Base-by-base conservation (phyloP, 1,284 basidiomycete genomes). In the Omphalotus olearius region DNA sequence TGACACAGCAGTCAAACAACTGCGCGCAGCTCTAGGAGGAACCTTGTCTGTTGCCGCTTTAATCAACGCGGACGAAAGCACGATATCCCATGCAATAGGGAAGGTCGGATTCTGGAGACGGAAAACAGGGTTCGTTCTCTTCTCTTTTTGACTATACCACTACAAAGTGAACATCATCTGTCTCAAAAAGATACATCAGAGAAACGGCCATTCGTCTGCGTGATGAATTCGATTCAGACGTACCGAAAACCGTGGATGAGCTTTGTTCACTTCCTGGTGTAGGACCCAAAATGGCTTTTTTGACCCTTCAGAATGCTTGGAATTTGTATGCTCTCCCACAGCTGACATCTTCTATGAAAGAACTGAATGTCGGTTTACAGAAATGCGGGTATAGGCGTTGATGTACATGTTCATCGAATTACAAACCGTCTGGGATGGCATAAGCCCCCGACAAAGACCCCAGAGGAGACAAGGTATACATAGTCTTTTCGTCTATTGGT, bases 331-430 rank as follows among this genome's bases (percentile, higher is more conserved):
- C 64, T 14, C 33, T 36, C 26, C 13, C 44, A 6, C 28, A 25
- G 35, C 9, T n/a, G 11, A 42, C 23, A 4, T n/a, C 4, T 17
- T 33, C 33, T 30, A 23, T 18, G 28, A 17, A 6, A 20, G 13
- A 2, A 25, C 20, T 16, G 13, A 26, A 1, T 25, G 16, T 2
- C 26, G 2, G 3, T 2, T 14, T 52, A 16, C 59, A 92, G 91
- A 43, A 95, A 97, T 60, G 76, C 81, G n/a, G 96, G 95, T 0
- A 97, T 99, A 36, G 96, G 96, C 0, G 95, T 98, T 0, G 96
- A 98, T 61, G 88, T 93, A 0, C 94, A 99, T 63, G 96, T 99
- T 1, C 94, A 98, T 60, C 76, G 96, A 33, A 50, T 50, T 20
- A 44, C 40, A 3, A 50, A 50, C 13, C 26, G 48, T 7, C 18